Percentiles rank a stretch among this genome's conserved stretches.
Evolutionary conservation across 2,329 filamentous ascomycete genomes (phyloP).

Genomic region (Gremmenia infestans): DNA sequence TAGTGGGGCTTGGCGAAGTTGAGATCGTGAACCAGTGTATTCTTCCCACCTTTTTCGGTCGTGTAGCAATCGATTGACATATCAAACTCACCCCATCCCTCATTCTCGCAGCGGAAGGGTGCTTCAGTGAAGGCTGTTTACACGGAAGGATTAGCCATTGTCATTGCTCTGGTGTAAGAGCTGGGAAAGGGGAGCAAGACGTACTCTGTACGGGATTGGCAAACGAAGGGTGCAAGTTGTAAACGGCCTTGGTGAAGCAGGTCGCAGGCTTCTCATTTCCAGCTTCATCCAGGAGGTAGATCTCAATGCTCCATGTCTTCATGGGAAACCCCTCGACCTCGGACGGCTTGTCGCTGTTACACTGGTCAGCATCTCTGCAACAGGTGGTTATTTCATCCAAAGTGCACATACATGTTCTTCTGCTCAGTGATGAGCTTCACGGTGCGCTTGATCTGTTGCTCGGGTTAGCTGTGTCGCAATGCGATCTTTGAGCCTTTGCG

Average conservation of each 20-base stretch:
- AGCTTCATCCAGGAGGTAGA: conserved; percentile 79
- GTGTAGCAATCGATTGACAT: conserved; percentile 81
- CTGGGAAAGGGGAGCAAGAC: conserved; percentile 31
- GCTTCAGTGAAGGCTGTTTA: conserved; percentile 68
- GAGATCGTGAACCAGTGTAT: conserved; percentile 77
- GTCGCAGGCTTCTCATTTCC: conserved; percentile 78
- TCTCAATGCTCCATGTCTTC: conserved; percentile 83
- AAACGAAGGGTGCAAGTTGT: conserved; percentile 92
- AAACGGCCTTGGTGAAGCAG: conserved; percentile 87
- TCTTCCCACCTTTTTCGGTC: conserved; percentile 79
- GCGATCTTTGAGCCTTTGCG: background rate
- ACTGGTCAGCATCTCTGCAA: conserved; percentile 4
- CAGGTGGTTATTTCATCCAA: background rate
- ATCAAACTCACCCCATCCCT: conserved; percentile 98
- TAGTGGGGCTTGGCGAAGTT: conserved; percentile 83
- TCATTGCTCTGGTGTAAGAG: background rate
- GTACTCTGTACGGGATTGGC: conserved; percentile 79
- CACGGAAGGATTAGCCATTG: conserved; percentile 7
- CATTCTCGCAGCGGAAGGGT: conserved; percentile 85
- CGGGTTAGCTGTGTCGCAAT: conserved; percentile 3
- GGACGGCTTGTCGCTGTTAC: conserved; percentile 67
- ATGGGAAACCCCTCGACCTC: conserved; percentile 86
- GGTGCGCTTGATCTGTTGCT: conserved; percentile 65
- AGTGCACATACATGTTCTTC: conserved; percentile 50
- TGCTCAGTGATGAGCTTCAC: conserved; percentile 94